phyloP scores from a whole-genome alignment of 352 stramenopile species.

The Phytopythium montanum region DNA sequence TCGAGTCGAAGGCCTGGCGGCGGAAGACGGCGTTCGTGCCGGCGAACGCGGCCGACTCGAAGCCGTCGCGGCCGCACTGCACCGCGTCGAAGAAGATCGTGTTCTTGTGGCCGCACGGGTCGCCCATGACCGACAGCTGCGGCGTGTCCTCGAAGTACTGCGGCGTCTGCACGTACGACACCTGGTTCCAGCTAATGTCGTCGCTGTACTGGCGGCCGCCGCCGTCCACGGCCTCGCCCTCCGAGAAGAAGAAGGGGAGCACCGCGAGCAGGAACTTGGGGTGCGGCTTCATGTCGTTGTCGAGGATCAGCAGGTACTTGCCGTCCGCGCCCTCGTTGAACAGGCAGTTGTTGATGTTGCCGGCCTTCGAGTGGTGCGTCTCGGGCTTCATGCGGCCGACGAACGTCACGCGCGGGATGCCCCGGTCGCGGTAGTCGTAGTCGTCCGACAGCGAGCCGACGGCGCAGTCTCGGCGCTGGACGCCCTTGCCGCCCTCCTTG shows the following conservation, averaged over 20 bases:
- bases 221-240: constrained; percentile 82
- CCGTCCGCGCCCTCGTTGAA: constrained; percentile 89
- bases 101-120: constrained; percentile 88
- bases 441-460: constrained; percentile 86
- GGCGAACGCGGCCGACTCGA: constrained; percentile 85
- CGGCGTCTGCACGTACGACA: constrained; percentile 87
- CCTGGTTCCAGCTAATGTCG: constrained; percentile 88
- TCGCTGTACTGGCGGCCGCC: constrained; percentile 84
- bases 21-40: constrained; percentile 89
- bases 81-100: constrained; percentile 91
- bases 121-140: constrained; percentile 83
- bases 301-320: constrained; percentile 89
- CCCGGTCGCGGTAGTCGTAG: constrained; percentile 89
- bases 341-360: constrained; percentile 91
- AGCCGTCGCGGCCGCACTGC: constrained; percentile 85
- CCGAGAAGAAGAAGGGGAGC: constrained; percentile 88
- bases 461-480: constrained; percentile 81
- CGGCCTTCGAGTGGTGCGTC: constrained; percentile 88
- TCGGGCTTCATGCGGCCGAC: constrained; percentile 87
- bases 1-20: constrained; percentile 86
- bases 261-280: constrained; percentile 85
- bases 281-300: constrained; percentile 93
- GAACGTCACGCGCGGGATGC: constrained; percentile 83
- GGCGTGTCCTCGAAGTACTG: constrained; percentile 89
- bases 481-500: constrained; percentile 76